A percentile compares a stretch with the other conserved stretches of the same genome.
Conservation (phyloP, 495 filamentous ascomycete species). For the Pseudomonodictys pantanalensis region DNA sequence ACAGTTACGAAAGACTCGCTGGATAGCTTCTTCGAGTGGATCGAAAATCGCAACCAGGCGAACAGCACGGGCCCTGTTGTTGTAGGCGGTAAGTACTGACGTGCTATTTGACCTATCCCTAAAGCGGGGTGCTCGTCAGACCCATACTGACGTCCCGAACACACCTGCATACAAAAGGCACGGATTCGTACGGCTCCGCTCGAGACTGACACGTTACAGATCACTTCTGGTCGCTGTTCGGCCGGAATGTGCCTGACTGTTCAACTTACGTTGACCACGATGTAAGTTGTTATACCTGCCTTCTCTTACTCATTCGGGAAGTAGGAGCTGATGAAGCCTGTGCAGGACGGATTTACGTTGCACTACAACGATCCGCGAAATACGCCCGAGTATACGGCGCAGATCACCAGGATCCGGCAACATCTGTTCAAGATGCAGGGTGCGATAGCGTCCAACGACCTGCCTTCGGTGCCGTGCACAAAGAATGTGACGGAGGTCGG, state of each 20-base stretch:
- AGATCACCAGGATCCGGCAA: conserved; percentile 47
- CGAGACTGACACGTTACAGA: conserved; percentile 12
- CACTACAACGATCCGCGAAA: conserved; percentile 50
- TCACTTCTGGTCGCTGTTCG: conserved; percentile 44
- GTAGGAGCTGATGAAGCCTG: too few species aligned
- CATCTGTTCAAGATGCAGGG: conserved; percentile 48
- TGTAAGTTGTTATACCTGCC: conserved; percentile 19
- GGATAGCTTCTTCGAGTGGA: conserved; percentile 45
- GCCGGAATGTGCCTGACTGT: conserved; percentile 52
- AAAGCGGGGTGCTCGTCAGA: too few species aligned
- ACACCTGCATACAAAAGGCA: not conserved
- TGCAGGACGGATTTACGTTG: conserved; percentile 46
- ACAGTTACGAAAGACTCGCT: conserved; percentile 37
- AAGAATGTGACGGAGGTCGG: too few species aligned
- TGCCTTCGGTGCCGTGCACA: conserved; percentile 27
- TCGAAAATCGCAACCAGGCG: conserved; percentile 47
- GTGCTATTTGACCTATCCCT: too few species aligned
- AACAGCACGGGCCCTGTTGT: conserved; percentile 32
- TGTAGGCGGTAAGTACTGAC: conserved; percentile 46
- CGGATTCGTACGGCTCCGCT: not conserved
- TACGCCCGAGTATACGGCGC: conserved; percentile 42
- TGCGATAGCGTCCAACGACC: conserved; percentile 5
- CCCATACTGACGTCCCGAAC: too few species aligned
- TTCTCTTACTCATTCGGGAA: too few species aligned
- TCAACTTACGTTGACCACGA: conserved; percentile 39